These are phyloP conservation scores for Aureobasidium pullulans DNA, from an alignment of 2,329 filamentous ascomycete species.

Conservation along the genomic window DNA sequence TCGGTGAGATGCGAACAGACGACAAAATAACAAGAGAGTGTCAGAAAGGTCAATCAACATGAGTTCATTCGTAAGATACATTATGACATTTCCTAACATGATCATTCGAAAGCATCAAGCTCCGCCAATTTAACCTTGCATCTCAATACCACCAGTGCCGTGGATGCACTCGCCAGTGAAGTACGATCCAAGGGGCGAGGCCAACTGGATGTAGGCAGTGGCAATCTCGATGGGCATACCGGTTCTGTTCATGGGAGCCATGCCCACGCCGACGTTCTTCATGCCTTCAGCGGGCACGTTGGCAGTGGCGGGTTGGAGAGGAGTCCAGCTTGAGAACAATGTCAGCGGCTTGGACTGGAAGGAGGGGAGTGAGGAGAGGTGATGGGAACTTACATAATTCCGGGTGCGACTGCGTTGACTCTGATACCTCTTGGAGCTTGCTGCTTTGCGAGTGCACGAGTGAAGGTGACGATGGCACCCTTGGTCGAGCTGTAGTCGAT, in stretches of 20 bases:
- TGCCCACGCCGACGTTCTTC: conserved; percentile 21
- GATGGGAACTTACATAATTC: conserved; percentile 19
- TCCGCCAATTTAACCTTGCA: conserved; percentile 18
- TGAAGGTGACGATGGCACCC: conserved; percentile 52
- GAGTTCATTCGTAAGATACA: not conserved
- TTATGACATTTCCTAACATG: not conserved
- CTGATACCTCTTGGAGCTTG: conserved; percentile 50
- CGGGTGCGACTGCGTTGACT: conserved; percentile 36
- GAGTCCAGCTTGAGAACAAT: conserved; percentile 28
- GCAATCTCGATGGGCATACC: conserved; percentile 27
- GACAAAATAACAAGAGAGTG: too few relatives aligned
- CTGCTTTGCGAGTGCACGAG: conserved; percentile 45
- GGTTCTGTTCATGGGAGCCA: conserved; percentile 22
- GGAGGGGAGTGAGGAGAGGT: not conserved
- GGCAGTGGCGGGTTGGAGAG: conserved; percentile 36
- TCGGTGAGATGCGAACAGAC: too few relatives aligned
- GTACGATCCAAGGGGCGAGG: conserved; percentile 23
- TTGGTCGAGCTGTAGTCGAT: conserved; percentile 53
- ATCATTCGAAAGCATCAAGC: not conserved
- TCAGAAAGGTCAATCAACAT: not conserved
- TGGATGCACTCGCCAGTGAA: conserved; percentile 23
- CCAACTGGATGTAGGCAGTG: conserved; percentile 24
- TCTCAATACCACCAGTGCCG: conserved; percentile 22
- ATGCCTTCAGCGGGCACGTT: conserved; percentile 24
- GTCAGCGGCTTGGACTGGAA: not conserved